Evolutionary conservation across 1,284 basidiomycete genomes (phyloP).

Genomic region (Mycena sp.): DNA sequence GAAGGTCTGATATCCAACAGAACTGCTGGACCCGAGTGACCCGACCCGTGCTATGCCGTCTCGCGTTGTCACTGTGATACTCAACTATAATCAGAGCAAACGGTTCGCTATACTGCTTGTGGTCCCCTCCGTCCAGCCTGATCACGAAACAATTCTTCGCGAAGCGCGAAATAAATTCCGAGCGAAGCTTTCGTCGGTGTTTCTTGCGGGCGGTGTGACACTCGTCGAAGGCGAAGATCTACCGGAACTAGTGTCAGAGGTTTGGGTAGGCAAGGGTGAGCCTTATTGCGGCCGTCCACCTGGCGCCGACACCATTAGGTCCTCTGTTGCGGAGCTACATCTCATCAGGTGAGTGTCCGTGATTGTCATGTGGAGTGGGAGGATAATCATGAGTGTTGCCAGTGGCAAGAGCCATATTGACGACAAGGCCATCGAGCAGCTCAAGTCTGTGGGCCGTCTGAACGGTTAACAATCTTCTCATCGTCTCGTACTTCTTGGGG

Average conservation of each 20-base stretch:
- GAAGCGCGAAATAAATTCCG: slow-evolving; percentile 50
- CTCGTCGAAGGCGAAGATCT: slow-evolving; percentile 34
- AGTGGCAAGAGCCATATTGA: slow-evolving; percentile 43
- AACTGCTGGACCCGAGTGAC: too few species aligned
- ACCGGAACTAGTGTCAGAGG: slow-evolving; percentile 32
- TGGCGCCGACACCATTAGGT: not conserved
- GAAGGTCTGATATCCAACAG: too few species aligned
- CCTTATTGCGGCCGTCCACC: slow-evolving; percentile 42
- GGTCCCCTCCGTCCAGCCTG: slow-evolving; percentile 14
- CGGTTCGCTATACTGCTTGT: slow-evolving; percentile 40
- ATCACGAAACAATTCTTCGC: slow-evolving; percentile 40
- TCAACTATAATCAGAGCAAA: slow-evolving; percentile 46
- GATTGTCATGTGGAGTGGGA: slow-evolving; percentile 1
- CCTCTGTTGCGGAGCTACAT: slow-evolving; percentile 28
- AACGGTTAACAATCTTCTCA: slow-evolving; percentile 32
- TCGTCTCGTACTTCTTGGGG: not conserved
- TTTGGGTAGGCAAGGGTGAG: slow-evolving; percentile 48
- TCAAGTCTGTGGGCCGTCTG: slow-evolving; percentile 39
- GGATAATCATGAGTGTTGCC: slow-evolving; percentile 3
- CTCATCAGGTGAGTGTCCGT: slow-evolving; percentile 23
- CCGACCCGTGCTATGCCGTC: slow-evolving; percentile 21
- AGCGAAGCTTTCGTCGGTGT: slow-evolving; percentile 42
- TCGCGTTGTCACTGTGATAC: slow-evolving; percentile 42
- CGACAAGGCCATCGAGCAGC: slow-evolving; percentile 44
- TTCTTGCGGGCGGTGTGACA: slow-evolving; percentile 40